These are phyloP conservation scores for Endotrypanum monterogeii DNA, from an alignment of 208 protist genomes.

Conservation along the genomic window DNA sequence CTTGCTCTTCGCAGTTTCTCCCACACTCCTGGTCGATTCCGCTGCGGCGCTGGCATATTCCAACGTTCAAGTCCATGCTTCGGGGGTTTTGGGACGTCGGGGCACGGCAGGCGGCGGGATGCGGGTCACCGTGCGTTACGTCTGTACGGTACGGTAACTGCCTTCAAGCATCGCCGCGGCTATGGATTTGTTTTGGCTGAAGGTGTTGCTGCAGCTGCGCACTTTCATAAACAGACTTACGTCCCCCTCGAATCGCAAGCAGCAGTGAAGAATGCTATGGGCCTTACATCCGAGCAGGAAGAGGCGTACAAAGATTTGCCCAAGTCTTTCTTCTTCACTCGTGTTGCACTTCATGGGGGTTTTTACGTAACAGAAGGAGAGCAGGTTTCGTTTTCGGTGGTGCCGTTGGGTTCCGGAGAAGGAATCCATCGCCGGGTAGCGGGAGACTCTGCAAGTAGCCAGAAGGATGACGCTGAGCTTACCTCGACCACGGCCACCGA, in stretches of 20 bases:
- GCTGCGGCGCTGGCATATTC: not conserved
- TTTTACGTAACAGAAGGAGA: constrained; percentile 81
- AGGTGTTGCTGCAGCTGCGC: constrained; percentile 23
- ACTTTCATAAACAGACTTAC: constrained; percentile 1
- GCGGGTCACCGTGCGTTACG: constrained; percentile 11
- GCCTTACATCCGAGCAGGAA: not conserved
- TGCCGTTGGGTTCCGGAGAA: not conserved
- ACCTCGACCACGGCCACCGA: not conserved
- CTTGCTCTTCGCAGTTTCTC: not conserved
- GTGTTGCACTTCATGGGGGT: constrained; percentile 50
- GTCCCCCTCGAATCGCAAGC: not conserved
- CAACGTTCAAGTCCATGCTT: not conserved
- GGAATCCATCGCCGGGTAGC: not conserved
- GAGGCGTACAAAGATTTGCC: not conserved
- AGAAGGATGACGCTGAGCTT: not conserved
- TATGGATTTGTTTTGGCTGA: constrained; percentile 82
- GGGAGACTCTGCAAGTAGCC: not conserved
- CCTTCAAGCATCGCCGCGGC: constrained; percentile 84
- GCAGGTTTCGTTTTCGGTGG: constrained; percentile 59
- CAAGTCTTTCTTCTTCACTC: constrained; percentile 69
- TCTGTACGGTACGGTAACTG: constrained; percentile 72
- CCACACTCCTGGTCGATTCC: not conserved
- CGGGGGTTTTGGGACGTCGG: not conserved
- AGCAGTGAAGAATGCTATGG: not conserved
- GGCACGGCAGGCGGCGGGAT: not conserved